Conservation (phyloP, 345 rosid species). For the Citrus hindsii region DNA sequence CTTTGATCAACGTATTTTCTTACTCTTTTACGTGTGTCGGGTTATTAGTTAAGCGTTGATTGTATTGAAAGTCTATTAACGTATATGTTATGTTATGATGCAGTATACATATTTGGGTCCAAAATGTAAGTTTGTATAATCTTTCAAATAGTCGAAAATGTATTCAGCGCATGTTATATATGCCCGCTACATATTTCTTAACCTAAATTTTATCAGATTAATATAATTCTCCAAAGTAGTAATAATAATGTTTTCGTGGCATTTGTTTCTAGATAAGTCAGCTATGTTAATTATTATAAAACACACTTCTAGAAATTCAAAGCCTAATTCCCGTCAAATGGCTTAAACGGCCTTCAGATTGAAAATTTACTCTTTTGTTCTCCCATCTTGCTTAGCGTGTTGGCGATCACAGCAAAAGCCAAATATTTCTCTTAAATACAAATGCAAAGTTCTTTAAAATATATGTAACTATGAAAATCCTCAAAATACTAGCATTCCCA, state of each 20-base stretch:
- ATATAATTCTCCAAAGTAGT: background rate
- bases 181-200: background rate
- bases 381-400: background rate
- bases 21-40: fast-evolving
- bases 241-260: background rate
- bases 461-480: no score
- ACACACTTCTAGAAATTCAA: background rate
- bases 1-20: background rate
- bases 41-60: background rate
- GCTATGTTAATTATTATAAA: background rate
- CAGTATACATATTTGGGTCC: no score
- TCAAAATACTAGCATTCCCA: no score
- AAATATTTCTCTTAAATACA: background rate
- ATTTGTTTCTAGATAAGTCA: background rate
- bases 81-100: no score
- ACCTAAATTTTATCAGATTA: no score
- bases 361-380: background rate
- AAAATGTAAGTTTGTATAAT: no score
- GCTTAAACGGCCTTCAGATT: background rate
- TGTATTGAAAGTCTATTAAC: no score
- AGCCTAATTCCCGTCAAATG: background rate
- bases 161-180: no score
- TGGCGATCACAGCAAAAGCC: background rate
- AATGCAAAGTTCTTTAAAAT: no score
- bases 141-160: no score